Evolutionary conservation across 164 flowering plant species (phyloP), one percentile per base, ranked within the genome.

Genomic region (Sedum album): DNA sequence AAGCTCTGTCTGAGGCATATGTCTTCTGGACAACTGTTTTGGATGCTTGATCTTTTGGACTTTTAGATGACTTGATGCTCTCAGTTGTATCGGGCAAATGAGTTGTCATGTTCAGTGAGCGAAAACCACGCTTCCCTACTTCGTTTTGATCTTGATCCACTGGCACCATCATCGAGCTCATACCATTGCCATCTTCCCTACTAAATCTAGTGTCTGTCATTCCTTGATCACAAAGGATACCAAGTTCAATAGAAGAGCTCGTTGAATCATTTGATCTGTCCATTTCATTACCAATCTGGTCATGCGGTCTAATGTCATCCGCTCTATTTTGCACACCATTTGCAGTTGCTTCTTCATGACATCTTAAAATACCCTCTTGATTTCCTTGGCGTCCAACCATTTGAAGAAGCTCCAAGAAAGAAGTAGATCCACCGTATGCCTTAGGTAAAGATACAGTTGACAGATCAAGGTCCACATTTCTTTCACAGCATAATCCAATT

Each of bases 361-460:
- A 31, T 42, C 33, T 51, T 60, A 31, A 66, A 10, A 55, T 70
- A 38, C 53, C 72, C 39, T 71, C 73, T 60, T 68, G 66, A 39
- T 53, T 49, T 55, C 14, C 69, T 36, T 53, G 62, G 28, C 78
- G 42, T 57, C 60, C 73, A 18, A 71, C 72, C 75, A 72, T 77
- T 26, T 70, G 65, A 61, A 79, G 49, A 15, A 81, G 82, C 74
- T 80, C 74, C 66, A 77, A 30, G 44, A 75, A 78, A 25, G 85
- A 80, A 60, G 72, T 57, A 31, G 76, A 55, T 38, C 66, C 33
- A 30, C 67, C 49, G n/a, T 68, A 73, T 30, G 30, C 70, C 61
- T 46, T 53, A 35, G 49, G 60, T 20, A 68, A 49, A 26, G 68
- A 31, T 41, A 35, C 65, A 31, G 44, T 62, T 62, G 71, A 42